Conservation (phyloP, 2,329 filamentous ascomycete species). For the Penicillium sp. region DNA sequence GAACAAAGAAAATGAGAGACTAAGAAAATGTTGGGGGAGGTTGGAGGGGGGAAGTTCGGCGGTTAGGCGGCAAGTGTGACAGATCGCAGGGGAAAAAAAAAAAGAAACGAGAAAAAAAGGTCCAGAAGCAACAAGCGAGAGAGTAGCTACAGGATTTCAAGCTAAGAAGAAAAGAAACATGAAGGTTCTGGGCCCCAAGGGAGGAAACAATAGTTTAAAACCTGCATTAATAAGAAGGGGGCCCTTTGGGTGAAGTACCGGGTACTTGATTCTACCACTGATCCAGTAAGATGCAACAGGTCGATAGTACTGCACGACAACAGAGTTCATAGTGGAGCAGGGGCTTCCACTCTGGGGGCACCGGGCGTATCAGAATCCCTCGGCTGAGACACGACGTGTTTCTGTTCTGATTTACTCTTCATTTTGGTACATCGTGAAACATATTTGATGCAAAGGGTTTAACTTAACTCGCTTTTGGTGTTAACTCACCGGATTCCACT, state of each 20-base stretch:
- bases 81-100: conserved; percentile 3
- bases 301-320: neutral
- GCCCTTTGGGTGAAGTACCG: neutral
- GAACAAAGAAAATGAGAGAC: neutral
- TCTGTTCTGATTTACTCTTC: conserved; percentile 15
- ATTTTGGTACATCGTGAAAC: neutral
- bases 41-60: conserved; percentile 2
- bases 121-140: conserved; percentile 14
- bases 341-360: conserved; percentile 12
- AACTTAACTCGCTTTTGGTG: neutral
- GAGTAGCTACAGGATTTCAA: neutral
- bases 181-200: conserved; percentile 3
- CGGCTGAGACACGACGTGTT: conserved; percentile 37
- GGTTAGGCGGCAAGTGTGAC: conserved; percentile 11
- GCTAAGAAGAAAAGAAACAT: conserved; percentile 5
- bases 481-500: neutral
- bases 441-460: neutral
- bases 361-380: conserved; percentile 24
- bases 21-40: neutral
- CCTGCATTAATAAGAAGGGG: conserved; percentile 4
- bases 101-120: neutral
- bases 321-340: conserved; percentile 13
- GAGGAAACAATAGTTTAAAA: neutral
- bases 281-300: neutral
- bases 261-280: neutral